A percentile compares a stretch with the other conserved stretches of the same genome.
Conservation (phyloP, 2,329 filamentous ascomycete species). For the Xylaria arbuscula region DNA sequence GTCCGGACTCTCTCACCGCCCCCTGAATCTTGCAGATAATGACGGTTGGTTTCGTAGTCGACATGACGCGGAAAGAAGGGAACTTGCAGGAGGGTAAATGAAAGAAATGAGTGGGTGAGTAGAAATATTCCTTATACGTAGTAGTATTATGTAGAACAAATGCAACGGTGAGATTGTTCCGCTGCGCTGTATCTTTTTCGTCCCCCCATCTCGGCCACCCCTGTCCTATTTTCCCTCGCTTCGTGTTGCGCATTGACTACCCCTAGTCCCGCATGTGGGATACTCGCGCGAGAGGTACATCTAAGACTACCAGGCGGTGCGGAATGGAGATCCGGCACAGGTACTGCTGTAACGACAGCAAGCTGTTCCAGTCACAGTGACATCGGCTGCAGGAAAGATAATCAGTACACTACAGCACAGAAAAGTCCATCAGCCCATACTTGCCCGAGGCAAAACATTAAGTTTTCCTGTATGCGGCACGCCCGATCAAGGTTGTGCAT, state of each 20-base stretch:
- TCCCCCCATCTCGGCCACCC: constrained; percentile 24
- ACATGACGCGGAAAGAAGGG: constrained; percentile 14
- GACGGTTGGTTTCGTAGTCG: constrained; percentile 23
- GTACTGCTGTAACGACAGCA: constrained; percentile 24
- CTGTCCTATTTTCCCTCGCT: constrained; percentile 30
- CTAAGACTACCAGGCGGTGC: constrained; percentile 7
- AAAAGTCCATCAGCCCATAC: constrained; percentile 18
- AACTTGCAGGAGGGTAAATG: constrained; percentile 18
- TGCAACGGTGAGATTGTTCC: constrained; percentile 38
- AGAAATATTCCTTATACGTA: constrained; percentile 7
- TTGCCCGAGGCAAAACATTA: constrained; percentile 23
- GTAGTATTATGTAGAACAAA: constrained; percentile 16
- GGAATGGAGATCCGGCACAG: constrained; percentile 27
- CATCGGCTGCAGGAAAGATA: constrained; percentile 20
- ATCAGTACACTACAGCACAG: constrained; percentile 2
- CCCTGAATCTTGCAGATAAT: constrained; percentile 40
- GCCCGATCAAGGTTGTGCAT: constrained; percentile 30
- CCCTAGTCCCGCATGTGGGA: constrained; percentile 22
- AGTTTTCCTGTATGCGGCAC: constrained; percentile 12
- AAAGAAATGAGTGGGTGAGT: constrained; percentile 11
- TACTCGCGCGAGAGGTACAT: constrained; percentile 26
- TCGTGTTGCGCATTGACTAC: constrained; percentile 27
- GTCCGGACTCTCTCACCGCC: constrained; percentile 26
- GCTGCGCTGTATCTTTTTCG: constrained; percentile 38
- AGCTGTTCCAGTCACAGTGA: constrained; percentile 26